phyloP scores from a whole-genome alignment of 1,284 basidiomycete species.

The Ustilago crameri region DNA sequence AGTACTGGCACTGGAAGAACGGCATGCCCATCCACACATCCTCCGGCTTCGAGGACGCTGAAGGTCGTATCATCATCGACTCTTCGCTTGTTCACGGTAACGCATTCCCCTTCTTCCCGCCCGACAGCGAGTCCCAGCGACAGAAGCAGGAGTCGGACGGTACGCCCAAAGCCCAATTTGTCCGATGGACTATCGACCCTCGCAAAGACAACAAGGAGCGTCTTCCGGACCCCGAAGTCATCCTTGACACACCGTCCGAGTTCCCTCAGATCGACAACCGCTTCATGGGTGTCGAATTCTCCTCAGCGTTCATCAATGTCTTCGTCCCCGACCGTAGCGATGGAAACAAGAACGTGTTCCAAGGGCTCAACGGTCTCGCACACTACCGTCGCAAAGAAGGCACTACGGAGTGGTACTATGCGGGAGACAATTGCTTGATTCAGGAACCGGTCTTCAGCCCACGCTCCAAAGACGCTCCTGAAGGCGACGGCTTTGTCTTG shows the following conservation, averaged over 20 bases:
- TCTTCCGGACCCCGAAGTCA: constrained; percentile 26
- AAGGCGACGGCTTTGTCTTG: constrained; percentile 38
- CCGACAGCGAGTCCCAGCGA: constrained; percentile 24
- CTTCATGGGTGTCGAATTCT: constrained; percentile 32
- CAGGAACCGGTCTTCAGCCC: constrained; percentile 46
- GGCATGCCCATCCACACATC: constrained; percentile 37
- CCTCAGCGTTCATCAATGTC: constrained; percentile 35
- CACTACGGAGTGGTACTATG: constrained; percentile 27
- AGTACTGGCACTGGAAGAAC: constrained; percentile 41
- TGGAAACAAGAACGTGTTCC: constrained; percentile 35
- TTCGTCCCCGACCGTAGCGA: constrained; percentile 30
- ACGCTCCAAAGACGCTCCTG: constrained; percentile 30
- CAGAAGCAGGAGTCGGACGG: constrained; percentile 23
- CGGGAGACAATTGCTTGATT: constrained; percentile 38
- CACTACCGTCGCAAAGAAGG: constrained; percentile 31
- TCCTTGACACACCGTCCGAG: constrained; percentile 37
- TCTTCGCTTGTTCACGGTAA: constrained; percentile 29
- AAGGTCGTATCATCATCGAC: constrained; percentile 36
- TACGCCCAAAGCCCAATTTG: constrained; percentile 24
- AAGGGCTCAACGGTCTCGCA: constrained; percentile 31
- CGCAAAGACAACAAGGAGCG: constrained; percentile 27
- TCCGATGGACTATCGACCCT: constrained; percentile 37
- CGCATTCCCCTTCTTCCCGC: constrained; percentile 36
- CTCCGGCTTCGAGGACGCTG: constrained; percentile 21
- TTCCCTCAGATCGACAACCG: constrained; percentile 43